Percentiles rank a stretch among this genome's conserved stretches.
Conservation (phyloP, 2,329 filamentous ascomycete genomes). For the Piedraia hortae region DNA sequence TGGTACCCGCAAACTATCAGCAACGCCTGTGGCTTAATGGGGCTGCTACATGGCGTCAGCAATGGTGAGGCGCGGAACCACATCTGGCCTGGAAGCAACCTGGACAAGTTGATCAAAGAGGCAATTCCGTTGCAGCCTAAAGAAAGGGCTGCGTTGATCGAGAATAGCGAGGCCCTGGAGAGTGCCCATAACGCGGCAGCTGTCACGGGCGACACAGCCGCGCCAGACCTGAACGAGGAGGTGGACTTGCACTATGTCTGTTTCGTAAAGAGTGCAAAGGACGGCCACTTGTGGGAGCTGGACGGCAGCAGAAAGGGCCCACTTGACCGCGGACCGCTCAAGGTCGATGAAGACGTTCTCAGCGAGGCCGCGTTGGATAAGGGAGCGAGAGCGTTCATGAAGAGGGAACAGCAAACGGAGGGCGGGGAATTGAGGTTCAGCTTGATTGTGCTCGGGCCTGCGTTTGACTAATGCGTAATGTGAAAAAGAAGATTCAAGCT, state of each 20-base stretch:
- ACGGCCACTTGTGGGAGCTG: conserved; percentile 46
- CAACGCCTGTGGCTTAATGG: conserved; percentile 31
- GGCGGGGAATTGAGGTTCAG: conserved; percentile 35
- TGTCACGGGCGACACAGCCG: conserved; percentile 44
- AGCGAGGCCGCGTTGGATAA: conserved; percentile 47
- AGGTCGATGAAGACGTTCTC: conserved; percentile 20
- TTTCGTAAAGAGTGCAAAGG: conserved; percentile 53
- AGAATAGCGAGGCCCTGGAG: conserved; percentile 49
- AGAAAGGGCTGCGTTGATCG: conserved; percentile 45
- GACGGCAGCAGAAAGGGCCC: conserved; percentile 51
- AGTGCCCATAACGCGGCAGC: conserved; percentile 55
- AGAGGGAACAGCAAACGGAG: conserved; percentile 25
- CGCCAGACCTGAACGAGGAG: conserved; percentile 50
- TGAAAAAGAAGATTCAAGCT: too few species aligned
- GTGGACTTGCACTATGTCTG: conserved; percentile 92
- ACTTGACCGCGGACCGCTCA: conserved; percentile 28
- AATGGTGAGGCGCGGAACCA: conserved; percentile 45
- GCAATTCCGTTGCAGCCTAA: conserved; percentile 42
- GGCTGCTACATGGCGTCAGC: conserved; percentile 24
- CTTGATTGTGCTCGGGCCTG: conserved; percentile 31
- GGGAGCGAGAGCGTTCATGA: conserved; percentile 35
- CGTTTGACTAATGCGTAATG: too few species aligned
- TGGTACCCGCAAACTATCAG: conserved; percentile 32
- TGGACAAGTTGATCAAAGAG: conserved; percentile 36
- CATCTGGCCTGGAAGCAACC: conserved; percentile 28